phyloP scores from a whole-genome alignment of 371 early-diverging fungal species.

The Rhizopus stolonifer region DNA sequence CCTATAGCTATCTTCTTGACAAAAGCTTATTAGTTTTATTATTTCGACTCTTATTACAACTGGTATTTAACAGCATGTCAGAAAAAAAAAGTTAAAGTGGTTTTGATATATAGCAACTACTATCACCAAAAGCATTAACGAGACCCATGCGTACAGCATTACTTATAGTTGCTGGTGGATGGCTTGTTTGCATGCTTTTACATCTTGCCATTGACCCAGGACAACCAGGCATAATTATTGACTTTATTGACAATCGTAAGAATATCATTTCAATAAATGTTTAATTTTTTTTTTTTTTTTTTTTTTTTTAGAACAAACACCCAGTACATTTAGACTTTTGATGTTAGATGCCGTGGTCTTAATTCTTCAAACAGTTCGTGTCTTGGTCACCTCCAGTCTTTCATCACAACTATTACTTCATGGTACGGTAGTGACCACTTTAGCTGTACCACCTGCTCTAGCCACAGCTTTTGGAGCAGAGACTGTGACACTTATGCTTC shows the following conservation, averaged over 20 bases:
- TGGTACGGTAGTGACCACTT: constrained; percentile 24
- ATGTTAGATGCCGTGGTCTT: constrained; percentile 35
- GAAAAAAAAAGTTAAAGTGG: neutral
- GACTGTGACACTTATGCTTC: constrained; percentile 33
- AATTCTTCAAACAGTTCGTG: constrained; percentile 35
- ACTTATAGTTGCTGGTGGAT: constrained; percentile 27
- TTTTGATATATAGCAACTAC: constrained; percentile 22
- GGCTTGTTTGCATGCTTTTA: constrained; percentile 30
- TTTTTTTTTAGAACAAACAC: constrained; percentile 24
- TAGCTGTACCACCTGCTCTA: constrained; percentile 26
- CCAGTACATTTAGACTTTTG: constrained; percentile 29
- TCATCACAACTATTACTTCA: constrained; percentile 34
- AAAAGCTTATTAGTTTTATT: constrained; percentile 37
- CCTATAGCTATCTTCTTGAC: constrained; percentile 45
- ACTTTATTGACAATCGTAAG: constrained; percentile 49
- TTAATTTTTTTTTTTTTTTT: no score
- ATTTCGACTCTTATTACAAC: constrained; percentile 36
- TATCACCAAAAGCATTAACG: constrained; percentile 33
- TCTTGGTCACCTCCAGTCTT: constrained; percentile 38
- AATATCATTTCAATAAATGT: no score
- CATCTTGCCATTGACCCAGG: constrained; percentile 40
- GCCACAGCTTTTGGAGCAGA: constrained; percentile 34
- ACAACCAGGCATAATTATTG: constrained; percentile 45
- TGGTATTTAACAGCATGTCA: constrained; percentile 21
- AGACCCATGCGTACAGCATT: constrained; percentile 37